A percentile compares a stretch with the other conserved stretches of the same genome.
Evolutionary conservation across 768 basidiomycete genomes (phyloP).

Genomic region (Pleurotus tuber-regium): DNA sequence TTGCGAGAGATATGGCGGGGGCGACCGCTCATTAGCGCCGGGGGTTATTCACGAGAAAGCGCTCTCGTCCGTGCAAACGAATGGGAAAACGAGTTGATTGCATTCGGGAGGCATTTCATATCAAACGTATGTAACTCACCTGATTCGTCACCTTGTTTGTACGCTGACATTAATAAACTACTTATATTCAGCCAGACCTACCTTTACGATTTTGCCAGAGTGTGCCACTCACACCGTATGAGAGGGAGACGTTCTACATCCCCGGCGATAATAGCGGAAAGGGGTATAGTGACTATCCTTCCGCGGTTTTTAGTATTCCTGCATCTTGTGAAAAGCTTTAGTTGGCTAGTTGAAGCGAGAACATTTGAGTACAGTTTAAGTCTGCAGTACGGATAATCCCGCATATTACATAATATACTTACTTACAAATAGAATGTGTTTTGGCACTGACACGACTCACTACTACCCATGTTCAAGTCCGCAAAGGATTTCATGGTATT

Average conservation of each 20-base stretch:
- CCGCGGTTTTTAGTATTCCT: too few species aligned
- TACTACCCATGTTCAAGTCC: too few species aligned
- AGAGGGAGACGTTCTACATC: constrained; percentile 22
- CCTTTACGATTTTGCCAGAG: constrained; percentile 24
- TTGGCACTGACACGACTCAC: too few species aligned
- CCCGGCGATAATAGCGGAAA: constrained; percentile 21
- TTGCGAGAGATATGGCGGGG: constrained; percentile 35
- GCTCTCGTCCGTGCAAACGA: constrained; percentile 26
- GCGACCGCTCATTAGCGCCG: constrained; percentile 30
- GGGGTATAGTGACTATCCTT: constrained; percentile 33
- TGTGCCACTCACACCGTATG: constrained; percentile 18
- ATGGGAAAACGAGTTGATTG: constrained; percentile 11
- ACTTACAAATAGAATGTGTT: too few species aligned
- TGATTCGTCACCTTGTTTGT: not conserved
- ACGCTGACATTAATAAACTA: not conserved
- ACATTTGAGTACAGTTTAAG: too few species aligned
- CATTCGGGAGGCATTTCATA: constrained; percentile 14
- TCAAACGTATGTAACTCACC: constrained; percentile 15
- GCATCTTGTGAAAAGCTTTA: too few species aligned
- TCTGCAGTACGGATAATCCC: too few species aligned
- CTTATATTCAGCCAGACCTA: constrained; percentile 25
- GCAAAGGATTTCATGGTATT: too few species aligned
- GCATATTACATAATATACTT: too few species aligned
- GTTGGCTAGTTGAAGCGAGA: too few species aligned
- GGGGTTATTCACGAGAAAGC: constrained; percentile 28